Conservation (phyloP, 2,329 filamentous ascomycete species). For the Ploettnerulaceae sp. region DNA sequence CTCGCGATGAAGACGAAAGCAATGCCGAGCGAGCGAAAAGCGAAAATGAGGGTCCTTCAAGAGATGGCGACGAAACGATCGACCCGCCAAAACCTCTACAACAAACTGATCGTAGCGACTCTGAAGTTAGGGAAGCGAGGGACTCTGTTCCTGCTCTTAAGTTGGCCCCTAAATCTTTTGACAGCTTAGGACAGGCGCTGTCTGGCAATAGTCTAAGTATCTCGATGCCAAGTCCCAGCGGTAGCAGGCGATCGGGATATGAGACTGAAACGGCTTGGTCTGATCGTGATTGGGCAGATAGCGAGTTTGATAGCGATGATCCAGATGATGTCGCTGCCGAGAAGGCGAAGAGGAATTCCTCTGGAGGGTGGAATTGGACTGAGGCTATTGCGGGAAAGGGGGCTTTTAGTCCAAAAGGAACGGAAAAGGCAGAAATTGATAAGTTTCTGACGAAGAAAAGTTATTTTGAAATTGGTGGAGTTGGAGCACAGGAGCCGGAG, state of each 20-base stretch:
- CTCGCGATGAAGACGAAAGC: constrained; percentile 62
- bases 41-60: constrained; percentile 49
- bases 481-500: neutral
- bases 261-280: constrained; percentile 57
- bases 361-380: constrained; percentile 47
- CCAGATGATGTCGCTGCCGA: constrained; percentile 34
- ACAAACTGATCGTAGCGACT: constrained; percentile 40
- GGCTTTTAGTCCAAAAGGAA: constrained; percentile 24
- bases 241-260: constrained; percentile 18
- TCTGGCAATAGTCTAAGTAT: neutral
- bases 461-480: too few species aligned
- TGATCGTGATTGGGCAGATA: constrained; percentile 59
- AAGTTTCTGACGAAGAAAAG: constrained; percentile 20
- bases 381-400: constrained; percentile 49
- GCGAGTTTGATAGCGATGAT: constrained; percentile 43
- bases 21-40: constrained; percentile 65
- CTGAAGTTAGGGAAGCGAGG: constrained; percentile 44
- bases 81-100: constrained; percentile 26
- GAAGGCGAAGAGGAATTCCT: constrained; percentile 20
- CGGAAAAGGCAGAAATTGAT: constrained; percentile 24
- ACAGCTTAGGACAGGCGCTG: constrained; percentile 19
- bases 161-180: constrained; percentile 14
- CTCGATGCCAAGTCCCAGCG: neutral
- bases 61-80: constrained; percentile 64
- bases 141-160: constrained; percentile 34